Evolutionary conservation across 73 alveolate genomes (phyloP).

Genomic region (Stentor coeruleus): DNA sequence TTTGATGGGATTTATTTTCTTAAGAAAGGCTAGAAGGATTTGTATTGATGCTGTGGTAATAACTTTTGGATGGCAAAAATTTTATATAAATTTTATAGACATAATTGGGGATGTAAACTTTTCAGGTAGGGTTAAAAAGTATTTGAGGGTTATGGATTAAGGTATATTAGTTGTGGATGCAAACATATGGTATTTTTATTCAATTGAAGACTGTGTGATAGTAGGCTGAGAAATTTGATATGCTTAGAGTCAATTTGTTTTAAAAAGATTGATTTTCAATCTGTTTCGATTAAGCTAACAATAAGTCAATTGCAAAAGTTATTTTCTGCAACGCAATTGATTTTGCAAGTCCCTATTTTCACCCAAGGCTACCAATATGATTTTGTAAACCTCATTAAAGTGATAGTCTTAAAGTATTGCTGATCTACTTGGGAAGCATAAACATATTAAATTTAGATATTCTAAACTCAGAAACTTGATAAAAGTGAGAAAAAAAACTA

Average conservation of each 20-base stretch:
- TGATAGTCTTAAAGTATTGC: slow-evolving; percentile 34
- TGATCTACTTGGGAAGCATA: slow-evolving; percentile 44
- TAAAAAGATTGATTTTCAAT: slow-evolving; percentile 81
- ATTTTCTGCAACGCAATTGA: slow-evolving; percentile 48
- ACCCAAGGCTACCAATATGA: slow-evolving; percentile 10
- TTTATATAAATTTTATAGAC: slow-evolving; percentile 86
- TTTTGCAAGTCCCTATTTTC: slow-evolving; percentile 31
- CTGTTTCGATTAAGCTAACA: slow-evolving; percentile 63
- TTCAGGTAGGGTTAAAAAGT: slow-evolving; percentile 93
- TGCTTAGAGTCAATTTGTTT: slow-evolving; percentile 84
- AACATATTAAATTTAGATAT: slow-evolving; percentile 25
- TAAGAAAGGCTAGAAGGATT: slow-evolving; percentile 80
- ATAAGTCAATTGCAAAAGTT: slow-evolving; percentile 45
- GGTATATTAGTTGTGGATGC: slow-evolving; percentile 82
- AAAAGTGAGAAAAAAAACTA: slow-evolving; percentile 29
- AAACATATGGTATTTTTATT: slow-evolving; percentile 67
- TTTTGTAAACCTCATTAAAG: slow-evolving; percentile 45
- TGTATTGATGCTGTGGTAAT: slow-evolving; percentile 87
- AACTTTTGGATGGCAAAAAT: slow-evolving; percentile 71
- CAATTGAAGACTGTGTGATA: slow-evolving; percentile 80
- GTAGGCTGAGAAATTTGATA: slow-evolving; percentile 75
- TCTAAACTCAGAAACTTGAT: slow-evolving; percentile 25
- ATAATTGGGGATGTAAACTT: slow-evolving; percentile 98
- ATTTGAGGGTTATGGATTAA: slow-evolving; percentile 88
- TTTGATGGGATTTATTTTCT: slow-evolving; percentile 42